Percentiles rank a stretch among this genome's conserved stretches.
Evolutionary conservation across 2,329 filamentous ascomycete species (phyloP).

Genomic region (Knufia petricola): DNA sequence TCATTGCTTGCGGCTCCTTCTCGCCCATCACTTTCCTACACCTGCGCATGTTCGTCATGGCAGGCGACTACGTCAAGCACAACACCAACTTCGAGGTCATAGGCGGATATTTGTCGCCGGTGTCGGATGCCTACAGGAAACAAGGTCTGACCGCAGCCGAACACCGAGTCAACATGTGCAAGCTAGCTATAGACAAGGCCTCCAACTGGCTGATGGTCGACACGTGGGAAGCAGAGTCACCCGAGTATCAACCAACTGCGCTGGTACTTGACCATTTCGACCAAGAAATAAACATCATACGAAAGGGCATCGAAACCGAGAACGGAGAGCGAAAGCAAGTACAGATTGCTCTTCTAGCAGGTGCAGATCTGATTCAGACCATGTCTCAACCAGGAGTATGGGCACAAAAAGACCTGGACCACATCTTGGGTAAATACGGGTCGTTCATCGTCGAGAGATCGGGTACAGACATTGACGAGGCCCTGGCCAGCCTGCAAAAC

Average conservation of each 20-base stretch:
- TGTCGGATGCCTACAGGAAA: constrained; percentile 69
- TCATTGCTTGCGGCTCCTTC: constrained; percentile 51
- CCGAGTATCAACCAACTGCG: constrained; percentile 79
- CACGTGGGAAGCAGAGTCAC: constrained; percentile 77
- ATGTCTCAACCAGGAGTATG: constrained; percentile 66
- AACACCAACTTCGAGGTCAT: constrained; percentile 73
- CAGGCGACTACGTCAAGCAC: constrained; percentile 66
- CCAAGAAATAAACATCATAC: constrained; percentile 72
- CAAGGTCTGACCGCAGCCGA: constrained; percentile 63
- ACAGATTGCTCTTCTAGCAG: constrained; percentile 71
- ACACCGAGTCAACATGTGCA: constrained; percentile 76
- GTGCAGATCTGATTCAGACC: constrained; percentile 64
- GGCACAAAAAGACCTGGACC: constrained; percentile 73
- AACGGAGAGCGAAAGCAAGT: constrained; percentile 59
- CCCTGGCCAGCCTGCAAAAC: constrained; percentile 66
- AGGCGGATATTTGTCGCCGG: constrained; percentile 75
- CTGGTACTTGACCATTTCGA: constrained; percentile 86
- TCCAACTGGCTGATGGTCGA: constrained; percentile 79
- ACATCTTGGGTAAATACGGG: constrained; percentile 75
- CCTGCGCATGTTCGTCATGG: constrained; percentile 82
- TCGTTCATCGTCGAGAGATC: constrained; percentile 80
- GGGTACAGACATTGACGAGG: constrained; percentile 81
- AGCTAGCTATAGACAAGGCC: constrained; percentile 64
- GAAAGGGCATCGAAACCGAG: constrained; percentile 61
- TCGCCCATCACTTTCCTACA: constrained; percentile 68